Evolutionary conservation across 2,329 filamentous ascomycete genomes (phyloP), one percentile per base, ranked within the genome.

Genomic region (Talaromyces sp.): DNA sequence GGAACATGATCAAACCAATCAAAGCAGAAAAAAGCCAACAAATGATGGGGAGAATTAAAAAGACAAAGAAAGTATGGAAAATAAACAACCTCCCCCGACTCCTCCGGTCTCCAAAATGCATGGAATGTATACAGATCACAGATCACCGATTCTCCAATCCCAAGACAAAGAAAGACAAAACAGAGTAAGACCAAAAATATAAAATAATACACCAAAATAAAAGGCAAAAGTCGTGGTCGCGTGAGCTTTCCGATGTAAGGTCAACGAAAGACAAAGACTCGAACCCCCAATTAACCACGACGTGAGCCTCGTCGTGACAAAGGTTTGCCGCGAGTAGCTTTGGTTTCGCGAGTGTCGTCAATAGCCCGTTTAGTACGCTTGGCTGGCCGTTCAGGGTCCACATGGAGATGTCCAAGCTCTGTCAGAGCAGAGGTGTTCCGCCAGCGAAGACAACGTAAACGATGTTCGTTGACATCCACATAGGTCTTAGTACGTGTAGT

Each of bases 401-500:
- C 77, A 65, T 88, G 85, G 35, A 81, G 75, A 69, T 87, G 81
- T 2, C 85, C 84, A 41, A 81, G 67, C 46, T 86, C 79, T 2
- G 78, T 73, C 7, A 85, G 60, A 32, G 85, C 86, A 48, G 81
- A 83, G 14, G 75, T 79, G 64, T 90, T 90, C 52, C 76, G 80
- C 87, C 87, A 90, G 30, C 76, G 76, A 41, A 88, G 72, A 65
- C 86, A 89, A 47, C 83, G 62, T 6, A 60, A 61, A 6, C 52
- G 78, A 64, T 85, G 80, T 29, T 77, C 77, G 13, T 82, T 77
- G 45, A 80, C 74, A 49, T 82, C 81, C 40, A 80, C 75, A 36
- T 85, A 79, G 0, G 80, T 80, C 69, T 86, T 87, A 24, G 80
- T 83, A 8, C 87, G 80, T 2, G 86, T 89, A 27, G 82, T 83